phyloP scores from a whole-genome alignment of 179 eudicot species.

The Camellia oleifera region DNA sequence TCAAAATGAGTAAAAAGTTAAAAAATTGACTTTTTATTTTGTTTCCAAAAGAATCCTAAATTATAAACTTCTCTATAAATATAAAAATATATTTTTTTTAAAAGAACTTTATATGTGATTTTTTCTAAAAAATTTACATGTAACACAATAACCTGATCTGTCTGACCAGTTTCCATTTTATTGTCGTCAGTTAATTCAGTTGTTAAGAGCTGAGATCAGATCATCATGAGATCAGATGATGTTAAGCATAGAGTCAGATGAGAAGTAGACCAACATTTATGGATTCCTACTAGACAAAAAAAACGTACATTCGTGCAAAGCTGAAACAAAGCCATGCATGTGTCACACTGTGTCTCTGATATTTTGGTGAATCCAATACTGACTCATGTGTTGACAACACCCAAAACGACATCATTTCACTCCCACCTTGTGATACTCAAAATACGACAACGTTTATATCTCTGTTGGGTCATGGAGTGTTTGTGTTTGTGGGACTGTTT shows the following conservation, averaged over 20 bases:
- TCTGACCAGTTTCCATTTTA: background rate
- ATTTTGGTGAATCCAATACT: no score
- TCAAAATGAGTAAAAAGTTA: no score
- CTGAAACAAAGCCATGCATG: background rate
- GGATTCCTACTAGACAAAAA: background rate
- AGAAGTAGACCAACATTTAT: background rate
- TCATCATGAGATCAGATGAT: background rate
- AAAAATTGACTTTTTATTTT: no score
- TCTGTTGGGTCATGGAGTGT: background rate
- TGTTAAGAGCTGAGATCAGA: background rate
- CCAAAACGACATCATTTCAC: no score
- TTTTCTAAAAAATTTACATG: no score
- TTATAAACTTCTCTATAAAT: no score
- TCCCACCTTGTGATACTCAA: no score
- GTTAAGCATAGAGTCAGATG: background rate
- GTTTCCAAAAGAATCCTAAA: no score
- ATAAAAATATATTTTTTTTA: no score
- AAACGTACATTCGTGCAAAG: slow-evolving; percentile 6
- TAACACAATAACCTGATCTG: background rate
- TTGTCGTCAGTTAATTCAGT: background rate
- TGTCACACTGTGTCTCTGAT: background rate
- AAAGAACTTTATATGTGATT: no score
- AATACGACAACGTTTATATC: background rate
- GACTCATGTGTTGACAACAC: background rate
- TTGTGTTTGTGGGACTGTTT: no score